A percentile compares a stretch with the other conserved stretches of the same genome.
phyloP scores from a whole-genome alignment of 2,329 filamentous ascomycete genomes.

The Raffaelea albimanens region DNA sequence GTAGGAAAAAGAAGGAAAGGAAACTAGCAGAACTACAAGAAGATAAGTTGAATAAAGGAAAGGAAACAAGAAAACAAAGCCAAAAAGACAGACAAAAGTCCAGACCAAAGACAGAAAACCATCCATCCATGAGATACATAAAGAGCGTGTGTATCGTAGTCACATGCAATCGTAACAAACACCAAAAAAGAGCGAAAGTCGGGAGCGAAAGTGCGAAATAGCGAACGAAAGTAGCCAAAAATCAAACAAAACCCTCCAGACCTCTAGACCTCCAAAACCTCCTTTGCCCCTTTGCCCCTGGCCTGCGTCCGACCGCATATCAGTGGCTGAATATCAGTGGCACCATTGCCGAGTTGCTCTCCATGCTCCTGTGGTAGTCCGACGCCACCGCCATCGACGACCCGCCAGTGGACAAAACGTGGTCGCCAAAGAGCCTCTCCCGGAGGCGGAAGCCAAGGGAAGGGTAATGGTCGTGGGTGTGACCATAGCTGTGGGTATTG shows the following conservation, averaged over 20 bases:
- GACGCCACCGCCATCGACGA: conserved; percentile 1
- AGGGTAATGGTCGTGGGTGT: not conserved
- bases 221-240: too few relatives aligned
- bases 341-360: conserved; percentile 44
- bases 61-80: not conserved
- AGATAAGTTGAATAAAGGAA: not conserved
- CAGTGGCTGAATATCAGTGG: conserved; percentile 51
- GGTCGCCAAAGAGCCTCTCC: conserved; percentile 30
- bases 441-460: conserved; percentile 20
- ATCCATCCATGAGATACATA: too few relatives aligned
- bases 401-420: not conserved
- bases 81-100: not conserved
- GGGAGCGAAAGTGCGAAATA: too few relatives aligned
- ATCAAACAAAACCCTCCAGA: too few relatives aligned
- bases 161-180: too few relatives aligned
- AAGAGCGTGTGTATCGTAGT: too few relatives aligned
- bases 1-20: not conserved
- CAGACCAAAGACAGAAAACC: too few relatives aligned
- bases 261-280: not conserved
- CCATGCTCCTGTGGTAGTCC: conserved; percentile 31
- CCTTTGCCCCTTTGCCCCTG: conserved; percentile 9
- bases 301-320: too few relatives aligned
- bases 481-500: not conserved
- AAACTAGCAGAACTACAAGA: not conserved
- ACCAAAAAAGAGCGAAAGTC: too few relatives aligned